These are phyloP conservation scores for Capsicum pubescens DNA, from an alignment of 257 asterid genomes.

Conservation along the genomic window DNA sequence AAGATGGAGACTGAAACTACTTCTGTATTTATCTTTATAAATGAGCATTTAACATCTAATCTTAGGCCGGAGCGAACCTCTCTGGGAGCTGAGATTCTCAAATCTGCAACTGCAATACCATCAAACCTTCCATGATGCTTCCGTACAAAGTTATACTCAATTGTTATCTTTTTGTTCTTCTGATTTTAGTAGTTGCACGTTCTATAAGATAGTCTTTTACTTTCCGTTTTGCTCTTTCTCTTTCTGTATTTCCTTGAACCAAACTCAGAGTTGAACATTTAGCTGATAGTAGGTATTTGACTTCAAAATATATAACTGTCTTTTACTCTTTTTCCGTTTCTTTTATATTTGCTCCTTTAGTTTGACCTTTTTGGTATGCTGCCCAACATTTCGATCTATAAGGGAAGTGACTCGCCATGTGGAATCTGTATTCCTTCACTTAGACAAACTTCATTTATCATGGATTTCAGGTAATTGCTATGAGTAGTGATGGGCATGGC, in stretches of 20 bases:
- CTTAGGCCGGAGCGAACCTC: neutral
- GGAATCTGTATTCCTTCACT: constrained; percentile 18
- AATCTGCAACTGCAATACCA: neutral
- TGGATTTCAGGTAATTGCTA: constrained; percentile 50
- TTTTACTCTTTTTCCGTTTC: neutral
- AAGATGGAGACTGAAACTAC: constrained; percentile 11
- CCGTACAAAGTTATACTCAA: neutral
- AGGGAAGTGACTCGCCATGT: neutral
- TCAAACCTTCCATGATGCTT: neutral
- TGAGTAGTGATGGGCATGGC: constrained; percentile 54
- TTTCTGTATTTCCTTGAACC: neutral
- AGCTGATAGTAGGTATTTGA: constrained; percentile 2
- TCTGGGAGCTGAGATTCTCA: neutral
- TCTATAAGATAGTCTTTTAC: neutral
- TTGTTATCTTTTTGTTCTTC: neutral
- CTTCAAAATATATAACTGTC: neutral
- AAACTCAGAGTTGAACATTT: neutral
- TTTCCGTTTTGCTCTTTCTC: neutral
- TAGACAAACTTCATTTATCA: constrained; percentile 31
- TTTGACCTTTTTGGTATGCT: neutral
- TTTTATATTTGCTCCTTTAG: neutral
- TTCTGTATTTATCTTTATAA: neutral
- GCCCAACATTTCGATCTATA: neutral
- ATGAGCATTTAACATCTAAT: neutral
- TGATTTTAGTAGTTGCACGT: constrained; percentile 6